A percentile compares a stretch with the other conserved stretches of the same genome.
phyloP scores from a whole-genome alignment of 108 stramenopile species.

The Conticribra guillardii region DNA sequence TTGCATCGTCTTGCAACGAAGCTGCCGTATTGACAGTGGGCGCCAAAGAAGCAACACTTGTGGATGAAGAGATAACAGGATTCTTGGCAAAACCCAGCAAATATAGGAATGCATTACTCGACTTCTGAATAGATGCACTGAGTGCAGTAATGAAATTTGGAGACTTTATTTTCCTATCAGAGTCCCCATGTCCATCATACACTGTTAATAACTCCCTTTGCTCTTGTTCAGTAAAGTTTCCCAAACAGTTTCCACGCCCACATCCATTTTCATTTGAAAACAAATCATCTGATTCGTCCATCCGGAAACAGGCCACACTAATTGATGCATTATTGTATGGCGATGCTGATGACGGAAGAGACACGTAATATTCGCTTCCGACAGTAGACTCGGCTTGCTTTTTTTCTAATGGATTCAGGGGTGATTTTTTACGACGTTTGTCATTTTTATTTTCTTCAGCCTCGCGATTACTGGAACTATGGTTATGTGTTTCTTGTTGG shows the following conservation, averaged over 20 bases:
- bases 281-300: not conserved
- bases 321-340: not conserved
- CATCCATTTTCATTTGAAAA: too few species aligned
- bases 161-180: not conserved
- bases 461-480: not conserved
- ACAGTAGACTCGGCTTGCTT: not conserved
- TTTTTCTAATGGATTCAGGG: not conserved
- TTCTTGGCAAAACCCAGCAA: not conserved
- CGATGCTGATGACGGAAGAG: not conserved
- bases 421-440: not conserved
- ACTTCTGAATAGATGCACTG: not conserved
- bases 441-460: not conserved
- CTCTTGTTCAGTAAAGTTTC: too few species aligned
- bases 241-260: too few species aligned
- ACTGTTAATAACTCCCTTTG: too few species aligned
- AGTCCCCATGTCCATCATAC: not conserved
- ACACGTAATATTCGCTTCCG: slow-evolving; percentile 8
- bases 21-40: not conserved
- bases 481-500: not conserved
- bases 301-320: not conserved
- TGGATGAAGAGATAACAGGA: not conserved
- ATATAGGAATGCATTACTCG: not conserved
- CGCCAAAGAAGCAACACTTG: not conserved
- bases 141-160: not conserved
- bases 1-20: not conserved